Evolutionary conservation across 805 yeast species (phyloP), one percentile per base, ranked within the genome.

Genomic region (Pichia kluyveri): DNA sequence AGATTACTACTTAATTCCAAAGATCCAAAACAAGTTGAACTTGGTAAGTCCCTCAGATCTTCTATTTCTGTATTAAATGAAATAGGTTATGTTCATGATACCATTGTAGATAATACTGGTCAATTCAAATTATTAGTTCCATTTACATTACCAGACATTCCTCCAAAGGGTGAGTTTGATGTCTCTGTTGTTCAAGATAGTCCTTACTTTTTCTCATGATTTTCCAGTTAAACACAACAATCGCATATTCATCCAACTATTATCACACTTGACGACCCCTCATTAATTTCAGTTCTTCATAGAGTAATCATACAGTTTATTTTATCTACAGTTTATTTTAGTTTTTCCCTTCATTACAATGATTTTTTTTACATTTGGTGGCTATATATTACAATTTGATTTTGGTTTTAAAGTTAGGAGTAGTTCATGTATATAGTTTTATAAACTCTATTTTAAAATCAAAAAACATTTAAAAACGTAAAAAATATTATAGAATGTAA

Each of bases 121-220:
- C 51, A 46, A 0, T 53, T 70, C 39, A 73, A 70, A 47, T 70
- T 83, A 3, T 67, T 86, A 48, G 81, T 79, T 9, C 96, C 95
- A 7, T 70, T 88, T 56, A 67, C 63, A 41, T 69, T 88, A 53
- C 95, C 96, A 0, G 73, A 70, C 0, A 76, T 87, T 40, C 96
- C 96, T 14, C 69, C 74, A 44, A 82, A 77, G 63, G 99, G 97
- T 44, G 81, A 80, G 17, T 86, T 91, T 57, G 95, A 91, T 59
- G 95, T 91, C 37, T 67, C 69, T 38, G 76, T 75, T 49, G 83
- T 90, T 40, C 74, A 75, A 59, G 77, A 81, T 44, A 86, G 96
- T 53, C 73, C 74, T 32, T 91, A 91, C 65, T 91, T 91, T 74
- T 91, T 91, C 56, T 64, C 68, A 8, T 67, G 50, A 51, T 34